Conservation (phyloP, 163 green algal genomes). For the Chloromonas sp. region DNA sequence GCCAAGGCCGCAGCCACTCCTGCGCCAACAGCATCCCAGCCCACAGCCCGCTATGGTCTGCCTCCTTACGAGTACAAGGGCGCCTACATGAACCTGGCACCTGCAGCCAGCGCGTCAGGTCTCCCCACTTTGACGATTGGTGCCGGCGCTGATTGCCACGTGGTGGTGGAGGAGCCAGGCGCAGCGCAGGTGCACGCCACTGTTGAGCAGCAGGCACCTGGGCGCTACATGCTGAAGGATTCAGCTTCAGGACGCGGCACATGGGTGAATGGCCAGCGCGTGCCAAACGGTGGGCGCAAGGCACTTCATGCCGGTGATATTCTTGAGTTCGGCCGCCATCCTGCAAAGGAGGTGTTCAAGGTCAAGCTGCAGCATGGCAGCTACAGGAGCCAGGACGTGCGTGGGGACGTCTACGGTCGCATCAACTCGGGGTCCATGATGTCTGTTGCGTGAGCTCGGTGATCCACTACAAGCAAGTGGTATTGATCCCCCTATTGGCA, state of each 20-base stretch:
- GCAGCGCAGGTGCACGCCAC: not conserved
- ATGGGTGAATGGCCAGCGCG: conserved; percentile 55
- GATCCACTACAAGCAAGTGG: too few relatives aligned
- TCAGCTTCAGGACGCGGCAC: conserved; percentile 38
- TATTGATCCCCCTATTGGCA: too few relatives aligned
- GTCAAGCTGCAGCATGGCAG: conserved; percentile 60
- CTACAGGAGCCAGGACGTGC: conserved; percentile 31
- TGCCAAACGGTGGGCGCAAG: conserved; percentile 18
- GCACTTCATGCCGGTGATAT: conserved; percentile 52
- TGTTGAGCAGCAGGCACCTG: conserved; percentile 3
- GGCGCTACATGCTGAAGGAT: conserved; percentile 27
- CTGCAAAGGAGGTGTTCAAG: conserved; percentile 41
- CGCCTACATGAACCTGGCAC: conserved; percentile 25
- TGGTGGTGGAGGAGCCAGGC: conserved; percentile 10
- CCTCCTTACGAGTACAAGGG: conserved; percentile 25
- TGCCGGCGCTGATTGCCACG: conserved; percentile 8
- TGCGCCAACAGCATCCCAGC: not conserved
- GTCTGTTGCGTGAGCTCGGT: not conserved
- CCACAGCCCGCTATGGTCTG: not conserved
- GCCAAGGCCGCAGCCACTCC: too few relatives aligned
- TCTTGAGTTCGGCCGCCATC: conserved; percentile 55
- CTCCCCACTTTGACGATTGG: conserved; percentile 6
- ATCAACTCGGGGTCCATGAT: conserved; percentile 9
- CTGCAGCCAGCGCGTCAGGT: not conserved
- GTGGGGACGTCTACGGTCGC: conserved; percentile 9